Percentiles rank a stretch among this genome's conserved stretches.
Conservation (phyloP, 495 filamentous ascomycete species). For the Aspergillus steynii region DNA sequence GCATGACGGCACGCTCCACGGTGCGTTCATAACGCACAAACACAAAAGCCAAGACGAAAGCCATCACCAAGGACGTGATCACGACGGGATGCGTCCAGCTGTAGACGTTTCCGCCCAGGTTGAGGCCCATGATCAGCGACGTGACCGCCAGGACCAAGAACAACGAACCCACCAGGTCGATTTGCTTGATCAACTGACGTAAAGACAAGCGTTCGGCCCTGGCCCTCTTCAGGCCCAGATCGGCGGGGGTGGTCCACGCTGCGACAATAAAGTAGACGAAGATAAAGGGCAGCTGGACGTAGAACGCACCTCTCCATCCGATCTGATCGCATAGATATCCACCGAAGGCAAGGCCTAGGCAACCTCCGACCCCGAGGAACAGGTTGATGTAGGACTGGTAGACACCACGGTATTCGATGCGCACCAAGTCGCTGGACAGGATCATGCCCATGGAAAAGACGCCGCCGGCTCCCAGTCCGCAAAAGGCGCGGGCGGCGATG, state of each 20-base stretch:
- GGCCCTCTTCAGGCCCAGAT: constrained; percentile 56
- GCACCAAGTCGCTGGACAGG: constrained; percentile 72
- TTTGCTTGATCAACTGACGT: constrained; percentile 59
- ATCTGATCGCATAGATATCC: constrained; percentile 71
- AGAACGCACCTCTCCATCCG: constrained; percentile 73
- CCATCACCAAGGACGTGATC: constrained; percentile 59
- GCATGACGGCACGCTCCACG: constrained; percentile 70
- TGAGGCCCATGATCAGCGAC: constrained; percentile 71
- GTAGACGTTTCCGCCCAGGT: constrained; percentile 74
- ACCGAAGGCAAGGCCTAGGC: constrained; percentile 69
- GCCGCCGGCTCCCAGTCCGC: constrained; percentile 73
- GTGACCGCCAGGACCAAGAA: constrained; percentile 65
- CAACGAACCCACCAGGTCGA: constrained; percentile 68
- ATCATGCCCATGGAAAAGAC: constrained; percentile 73
- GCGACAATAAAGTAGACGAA: constrained; percentile 59
- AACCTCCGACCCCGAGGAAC: constrained; percentile 61
- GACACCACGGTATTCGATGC: constrained; percentile 68
- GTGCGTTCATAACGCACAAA: constrained; percentile 63
- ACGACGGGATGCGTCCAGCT: constrained; percentile 74
- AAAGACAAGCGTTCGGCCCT: constrained; percentile 48
- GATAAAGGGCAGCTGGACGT: constrained; percentile 67
- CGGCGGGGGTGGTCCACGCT: constrained; percentile 56
- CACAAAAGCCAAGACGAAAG: constrained; percentile 53
- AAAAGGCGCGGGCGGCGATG: constrained; percentile 70
- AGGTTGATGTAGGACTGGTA: constrained; percentile 81